Percentiles rank a stretch among this genome's conserved stretches.
These are phyloP conservation scores for Ganoderma boninense DNA, from an alignment of 1,284 basidiomycete species.

Conservation along the genomic window DNA sequence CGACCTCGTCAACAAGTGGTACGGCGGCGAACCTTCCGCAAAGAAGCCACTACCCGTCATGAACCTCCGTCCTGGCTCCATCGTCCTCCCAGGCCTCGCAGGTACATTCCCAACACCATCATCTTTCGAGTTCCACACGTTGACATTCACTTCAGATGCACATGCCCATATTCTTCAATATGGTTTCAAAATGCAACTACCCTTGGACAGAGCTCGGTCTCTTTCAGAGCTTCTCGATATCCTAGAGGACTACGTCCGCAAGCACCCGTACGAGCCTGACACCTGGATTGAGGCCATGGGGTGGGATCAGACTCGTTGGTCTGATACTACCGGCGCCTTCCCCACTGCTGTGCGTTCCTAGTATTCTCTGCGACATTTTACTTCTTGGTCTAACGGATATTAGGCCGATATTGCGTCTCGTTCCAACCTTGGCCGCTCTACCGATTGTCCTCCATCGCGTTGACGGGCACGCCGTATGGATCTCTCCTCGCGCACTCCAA, in stretches of 20 bases:
- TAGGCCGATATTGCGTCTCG: constrained; percentile 67
- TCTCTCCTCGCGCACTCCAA: constrained; percentile 74
- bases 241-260: constrained; percentile 69
- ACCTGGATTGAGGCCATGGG: constrained; percentile 89
- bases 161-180: constrained; percentile 82
- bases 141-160: constrained; percentile 60
- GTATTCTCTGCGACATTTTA: neutral
- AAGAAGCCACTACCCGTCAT: constrained; percentile 50
- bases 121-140: neutral
- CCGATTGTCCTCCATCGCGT: constrained; percentile 78
- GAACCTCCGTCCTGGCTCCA: constrained; percentile 52
- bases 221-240: constrained; percentile 68
- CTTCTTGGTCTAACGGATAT: constrained; percentile 59
- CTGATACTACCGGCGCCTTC: constrained; percentile 61
- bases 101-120: constrained; percentile 48
- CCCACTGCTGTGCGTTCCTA: constrained; percentile 74
- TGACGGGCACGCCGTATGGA: constrained; percentile 89
- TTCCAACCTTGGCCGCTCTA: constrained; percentile 66
- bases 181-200: constrained; percentile 73
- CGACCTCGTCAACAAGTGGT: constrained; percentile 41
- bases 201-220: constrained; percentile 67
- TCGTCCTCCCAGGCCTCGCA: constrained; percentile 75
- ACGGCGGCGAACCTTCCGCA: constrained; percentile 41
- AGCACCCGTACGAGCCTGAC: constrained; percentile 57
- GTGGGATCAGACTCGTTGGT: constrained; percentile 92